These are phyloP conservation scores for Coniella vitis DNA, from an alignment of 2,329 filamentous ascomycete species.

Conservation along the genomic window DNA sequence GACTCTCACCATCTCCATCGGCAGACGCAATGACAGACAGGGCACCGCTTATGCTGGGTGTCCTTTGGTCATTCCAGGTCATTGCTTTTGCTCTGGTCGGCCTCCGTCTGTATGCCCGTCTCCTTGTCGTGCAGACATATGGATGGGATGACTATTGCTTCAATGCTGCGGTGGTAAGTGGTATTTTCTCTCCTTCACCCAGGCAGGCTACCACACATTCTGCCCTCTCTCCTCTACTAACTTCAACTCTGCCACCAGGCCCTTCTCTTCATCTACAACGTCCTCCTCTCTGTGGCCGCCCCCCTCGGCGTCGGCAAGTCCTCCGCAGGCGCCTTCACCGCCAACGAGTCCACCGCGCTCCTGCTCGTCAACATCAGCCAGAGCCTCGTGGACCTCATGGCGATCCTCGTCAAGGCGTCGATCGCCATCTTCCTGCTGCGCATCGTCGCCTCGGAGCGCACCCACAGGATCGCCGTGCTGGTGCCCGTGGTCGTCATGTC, in stretches of 20 bases:
- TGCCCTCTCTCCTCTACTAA: no score
- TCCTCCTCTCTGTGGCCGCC: constrained; percentile 6
- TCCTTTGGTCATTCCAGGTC: constrained; percentile 9
- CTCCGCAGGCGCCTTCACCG: background rate
- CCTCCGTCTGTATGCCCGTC: constrained; percentile 12
- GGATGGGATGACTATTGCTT: constrained; percentile 14
- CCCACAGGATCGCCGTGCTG: background rate
- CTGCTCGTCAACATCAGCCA: constrained; percentile 6
- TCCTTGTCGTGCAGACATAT: constrained; percentile 9
- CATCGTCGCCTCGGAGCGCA: background rate
- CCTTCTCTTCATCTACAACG: constrained; percentile 3
- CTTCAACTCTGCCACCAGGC: background rate
- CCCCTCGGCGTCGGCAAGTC: constrained; percentile 1
- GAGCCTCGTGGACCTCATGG: background rate
- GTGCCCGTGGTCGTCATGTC: constrained; percentile 6
- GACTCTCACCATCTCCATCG: no score
- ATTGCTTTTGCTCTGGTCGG: constrained; percentile 11
- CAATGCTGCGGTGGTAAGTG: constrained; percentile 7
- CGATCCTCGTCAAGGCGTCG: constrained; percentile 8
- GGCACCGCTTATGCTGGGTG: constrained; percentile 7
- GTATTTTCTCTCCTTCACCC: background rate
- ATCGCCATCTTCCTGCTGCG: constrained; percentile 12
- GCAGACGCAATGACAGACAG: background rate
- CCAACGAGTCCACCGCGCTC: background rate
- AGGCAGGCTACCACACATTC: no score